Evolutionary conservation across 768 basidiomycete genomes (phyloP).

Genomic region (Lactarius hatsudake): DNA sequence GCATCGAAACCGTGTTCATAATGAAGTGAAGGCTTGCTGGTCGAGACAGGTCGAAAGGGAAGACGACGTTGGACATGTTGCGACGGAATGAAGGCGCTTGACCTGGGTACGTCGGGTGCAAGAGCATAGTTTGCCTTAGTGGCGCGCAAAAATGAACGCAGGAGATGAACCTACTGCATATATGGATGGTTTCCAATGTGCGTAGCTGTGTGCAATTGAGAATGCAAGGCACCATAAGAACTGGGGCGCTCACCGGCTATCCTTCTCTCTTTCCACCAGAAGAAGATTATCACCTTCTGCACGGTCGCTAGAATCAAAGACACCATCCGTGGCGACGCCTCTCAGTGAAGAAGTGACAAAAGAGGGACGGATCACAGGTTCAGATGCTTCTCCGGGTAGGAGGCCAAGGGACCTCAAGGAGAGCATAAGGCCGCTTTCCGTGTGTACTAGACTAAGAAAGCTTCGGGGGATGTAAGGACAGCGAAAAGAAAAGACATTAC

Average conservation of each 20-base stretch:
- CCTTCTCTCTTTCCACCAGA: slow-evolving; percentile 95
- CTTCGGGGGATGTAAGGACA: slow-evolving; percentile 32
- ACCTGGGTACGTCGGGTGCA: slow-evolving; percentile 78
- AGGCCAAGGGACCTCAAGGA: slow-evolving; percentile 64
- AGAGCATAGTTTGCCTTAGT: slow-evolving; percentile 46
- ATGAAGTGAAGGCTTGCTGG: slow-evolving; percentile 59
- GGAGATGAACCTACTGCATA: slow-evolving; percentile 38
- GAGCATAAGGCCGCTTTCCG: slow-evolving; percentile 62
- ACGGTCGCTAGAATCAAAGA: slow-evolving; percentile 92
- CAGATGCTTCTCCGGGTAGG: slow-evolving; percentile 60
- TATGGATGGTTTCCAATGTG: slow-evolving; percentile 50
- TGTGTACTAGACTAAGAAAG: slow-evolving; percentile 66
- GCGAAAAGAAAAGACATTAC: slow-evolving; percentile 34
- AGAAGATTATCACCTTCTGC: slow-evolving; percentile 71
- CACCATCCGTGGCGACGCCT: slow-evolving; percentile 53
- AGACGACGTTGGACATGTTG: slow-evolving; percentile 82
- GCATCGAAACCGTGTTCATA: slow-evolving; percentile 56
- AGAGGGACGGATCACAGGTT: slow-evolving; percentile 63
- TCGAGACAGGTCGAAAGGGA: slow-evolving; percentile 77
- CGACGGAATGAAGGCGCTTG: slow-evolving; percentile 65
- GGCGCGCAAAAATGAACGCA: slow-evolving; percentile 4
- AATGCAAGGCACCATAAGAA: slow-evolving; percentile 4
- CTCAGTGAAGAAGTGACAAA: slow-evolving; percentile 53
- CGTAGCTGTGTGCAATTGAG: slow-evolving; percentile 41
- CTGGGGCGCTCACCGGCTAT: slow-evolving; percentile 51